Base-by-base conservation (phyloP, 116 monocot genomes). In the Phalaenopsis hybrid region DNA sequence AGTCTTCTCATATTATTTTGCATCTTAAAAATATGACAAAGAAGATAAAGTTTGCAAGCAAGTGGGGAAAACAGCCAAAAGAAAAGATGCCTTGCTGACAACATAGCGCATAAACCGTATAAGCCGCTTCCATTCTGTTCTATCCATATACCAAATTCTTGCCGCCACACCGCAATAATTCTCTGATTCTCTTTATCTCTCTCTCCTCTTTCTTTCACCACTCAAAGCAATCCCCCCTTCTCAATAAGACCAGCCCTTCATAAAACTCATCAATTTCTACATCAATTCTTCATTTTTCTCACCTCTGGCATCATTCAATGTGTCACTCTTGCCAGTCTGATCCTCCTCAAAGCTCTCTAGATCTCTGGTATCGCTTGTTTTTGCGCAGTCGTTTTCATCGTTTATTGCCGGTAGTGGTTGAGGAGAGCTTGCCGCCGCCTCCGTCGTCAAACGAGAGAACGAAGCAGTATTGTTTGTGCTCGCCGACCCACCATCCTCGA, bases 401-500 rank as follows among this genome's bases (percentile, higher is more conserved):
- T 34, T 46, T 75, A 34, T 75, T 34, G 1, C 45, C 75, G 0
- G 75, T n/a, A 5, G 79, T 49, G 17, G 84, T 4, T 65, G 73
- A 20, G 17, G 16, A n/a, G 21, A 11, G n/a, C 6, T 12, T 15
- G 57, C 20, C 33, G 9, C 37, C 37, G 3, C 1, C 37, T 3
- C 37, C 37, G 37, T 3, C 3, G 37, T 11, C 63, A 1, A 23
- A 20, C 63, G 41, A 15, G 8, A 70, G 69, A 17, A 78, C 12
- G 63, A 12, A 0, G 83, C 80, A 31, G 67, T 65, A 79, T 10
- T 88, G 91, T 48, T 15, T 85, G 8, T 88, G 91, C 79, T 88
- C 91, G 1, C 91, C 87, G 58, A 87, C 91, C 18, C 51, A 68
- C 20, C 91, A 91, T 52, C 89, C 87, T 1, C 81, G 91, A 18